A percentile compares a stretch with the other conserved stretches of the same genome.
Evolutionary conservation across 805 yeast species (phyloP).

Genomic region (Myxozyma neotropica): DNA sequence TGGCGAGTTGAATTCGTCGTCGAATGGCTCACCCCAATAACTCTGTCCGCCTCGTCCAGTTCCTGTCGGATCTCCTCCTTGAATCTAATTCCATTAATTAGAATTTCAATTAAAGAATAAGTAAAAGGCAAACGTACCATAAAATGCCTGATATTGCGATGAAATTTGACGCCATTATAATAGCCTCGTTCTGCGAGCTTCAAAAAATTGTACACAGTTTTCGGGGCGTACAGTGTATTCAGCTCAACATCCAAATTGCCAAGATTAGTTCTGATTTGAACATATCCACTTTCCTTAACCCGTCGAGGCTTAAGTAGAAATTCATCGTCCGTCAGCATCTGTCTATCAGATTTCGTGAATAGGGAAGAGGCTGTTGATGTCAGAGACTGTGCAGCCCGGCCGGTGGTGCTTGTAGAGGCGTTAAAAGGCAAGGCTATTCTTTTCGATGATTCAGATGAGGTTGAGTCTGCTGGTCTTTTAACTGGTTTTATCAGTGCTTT

Average conservation of each 20-base stretch:
- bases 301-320: conserved; percentile 37
- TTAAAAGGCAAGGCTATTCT: conserved; percentile 15
- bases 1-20: conserved; percentile 55
- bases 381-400: conserved; percentile 38
- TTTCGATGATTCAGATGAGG: background rate
- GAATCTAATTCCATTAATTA: conserved; percentile 30
- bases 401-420: conserved; percentile 35
- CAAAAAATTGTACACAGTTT: conserved; percentile 52
- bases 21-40: conserved; percentile 38
- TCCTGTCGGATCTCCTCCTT: conserved; percentile 45
- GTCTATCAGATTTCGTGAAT: conserved; percentile 36
- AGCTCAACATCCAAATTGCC: conserved; percentile 56
- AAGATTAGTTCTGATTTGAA: conserved; percentile 37
- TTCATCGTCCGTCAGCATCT: conserved; percentile 37
- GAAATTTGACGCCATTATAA: conserved; percentile 41
- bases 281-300: conserved; percentile 39
- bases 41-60: conserved; percentile 42
- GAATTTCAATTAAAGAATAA: background rate
- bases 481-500: background rate
- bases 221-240: conserved; percentile 69
- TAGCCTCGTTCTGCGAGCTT: conserved; percentile 49
- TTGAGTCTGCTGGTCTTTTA: background rate
- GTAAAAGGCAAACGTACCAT: conserved; percentile 32
- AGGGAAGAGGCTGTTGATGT: conserved; percentile 42
- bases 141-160: conserved; percentile 41